Base-by-base conservation (phyloP, 768 basidiomycete genomes). In the Coprinellus micaceus region DNA sequence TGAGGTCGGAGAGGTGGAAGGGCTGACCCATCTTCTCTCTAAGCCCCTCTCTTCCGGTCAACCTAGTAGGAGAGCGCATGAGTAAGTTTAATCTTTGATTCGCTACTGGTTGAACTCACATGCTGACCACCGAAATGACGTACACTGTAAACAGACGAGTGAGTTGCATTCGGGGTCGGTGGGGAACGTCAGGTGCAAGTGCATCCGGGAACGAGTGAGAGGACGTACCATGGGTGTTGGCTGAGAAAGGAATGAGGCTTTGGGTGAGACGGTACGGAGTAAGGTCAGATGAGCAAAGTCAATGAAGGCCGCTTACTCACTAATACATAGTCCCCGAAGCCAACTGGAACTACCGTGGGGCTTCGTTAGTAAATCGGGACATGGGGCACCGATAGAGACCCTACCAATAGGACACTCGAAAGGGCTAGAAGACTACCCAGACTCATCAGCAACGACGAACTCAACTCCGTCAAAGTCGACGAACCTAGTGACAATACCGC, bases 111-210 rank as follows among this genome's bases (percentile, higher is more conserved):
- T n/a, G n/a, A n/a, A 41, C 52, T 40, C 52, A 53, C 52, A 53
- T 53, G 39, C 52, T 53, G 25, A 53, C 36, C 36, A 53, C 52
- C 4, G 39, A 53, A 7, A 53, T 53, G n/a, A 53, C 36, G 39
- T 53, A 53, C 9, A 51, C 49, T 51, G 29, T 5, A 9, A 5
- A 25, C 6, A 30, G 47, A 13, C 7, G 7, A 7, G 21, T 44
- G 6, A 37, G 11, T 44, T 7, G 7, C 10, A 44, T 7, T 44
- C 7, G 41, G 19, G 21, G 21, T 37, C 36, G 17, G 36, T 17
- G 9, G 9, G 36, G 36, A 37, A n/a, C n/a, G n/a, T n/a, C n/a
- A 17, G 17, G 36, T n/a, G n/a, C n/a, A 9, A 17, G 36, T 17
- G 17, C 17, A 9, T 37, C 9, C 9, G 43, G n/a, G n/a, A n/a